Percentiles rank a stretch among this genome's conserved stretches.
Conservation (phyloP, 2,329 filamentous ascomycete species). For the Neofusicoccum cordaticola region DNA sequence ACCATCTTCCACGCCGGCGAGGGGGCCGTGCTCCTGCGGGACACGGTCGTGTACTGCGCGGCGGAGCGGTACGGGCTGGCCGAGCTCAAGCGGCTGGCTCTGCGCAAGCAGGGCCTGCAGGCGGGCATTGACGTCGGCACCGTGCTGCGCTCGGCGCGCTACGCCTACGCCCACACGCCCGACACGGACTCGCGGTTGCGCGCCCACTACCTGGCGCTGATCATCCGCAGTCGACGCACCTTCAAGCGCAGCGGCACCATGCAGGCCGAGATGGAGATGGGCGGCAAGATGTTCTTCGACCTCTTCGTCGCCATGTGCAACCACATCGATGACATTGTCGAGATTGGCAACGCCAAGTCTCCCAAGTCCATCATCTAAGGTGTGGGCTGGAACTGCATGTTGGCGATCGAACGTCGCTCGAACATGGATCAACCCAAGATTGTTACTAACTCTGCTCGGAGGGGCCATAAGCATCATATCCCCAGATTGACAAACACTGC, state of each 20-base stretch:
- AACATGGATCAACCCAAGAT: conserved; percentile 6
- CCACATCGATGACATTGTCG: conserved; percentile 93
- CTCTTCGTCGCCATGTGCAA: conserved; percentile 98
- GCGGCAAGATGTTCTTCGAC: conserved; percentile 95
- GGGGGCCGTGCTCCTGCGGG: conserved; percentile 76
- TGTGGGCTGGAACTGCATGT: background rate
- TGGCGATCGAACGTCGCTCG: background rate
- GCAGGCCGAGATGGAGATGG: conserved; percentile 97
- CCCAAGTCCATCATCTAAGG: conserved; percentile 40
- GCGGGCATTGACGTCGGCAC: conserved; percentile 87
- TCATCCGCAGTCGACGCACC: conserved; percentile 94
- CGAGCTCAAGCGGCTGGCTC: conserved; percentile 83
- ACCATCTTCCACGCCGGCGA: conserved; percentile 75
- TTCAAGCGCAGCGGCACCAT: conserved; percentile 98
- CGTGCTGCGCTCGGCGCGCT: conserved; percentile 88
- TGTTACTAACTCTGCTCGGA: conserved; percentile 1
- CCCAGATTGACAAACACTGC: conserved; percentile 4
- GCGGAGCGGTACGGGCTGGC: conserved; percentile 88
- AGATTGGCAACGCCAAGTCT: conserved; percentile 52
- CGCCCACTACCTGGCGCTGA: conserved; percentile 94
- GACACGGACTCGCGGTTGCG: conserved; percentile 89
- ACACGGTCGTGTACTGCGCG: conserved; percentile 92
- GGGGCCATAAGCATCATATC: background rate
- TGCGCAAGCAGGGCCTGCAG: conserved; percentile 93
- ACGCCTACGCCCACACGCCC: conserved; percentile 92